A percentile compares a stretch with the other conserved stretches of the same genome.
These are phyloP conservation scores for Dendrothele bispora DNA, from an alignment of 768 basidiomycete species.

Conservation along the genomic window DNA sequence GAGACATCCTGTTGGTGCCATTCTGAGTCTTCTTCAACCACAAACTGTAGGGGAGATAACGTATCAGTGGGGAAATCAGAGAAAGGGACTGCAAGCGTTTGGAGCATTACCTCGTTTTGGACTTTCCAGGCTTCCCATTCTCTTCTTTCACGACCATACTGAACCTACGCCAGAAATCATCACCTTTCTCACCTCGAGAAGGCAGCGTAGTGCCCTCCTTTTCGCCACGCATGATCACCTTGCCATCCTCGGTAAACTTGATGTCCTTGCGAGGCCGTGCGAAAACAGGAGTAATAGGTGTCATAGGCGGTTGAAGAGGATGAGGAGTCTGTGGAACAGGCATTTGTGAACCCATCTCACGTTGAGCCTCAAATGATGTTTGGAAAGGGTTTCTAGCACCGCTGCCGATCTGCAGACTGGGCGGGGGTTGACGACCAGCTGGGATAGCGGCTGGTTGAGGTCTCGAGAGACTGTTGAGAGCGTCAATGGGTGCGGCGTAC, in stretches of 20 bases:
- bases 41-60: constrained; percentile 33
- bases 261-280: constrained; percentile 66
- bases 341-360: constrained; percentile 12
- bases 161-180: constrained; percentile 87
- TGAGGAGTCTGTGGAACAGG: constrained; percentile 58
- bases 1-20: constrained; percentile 50
- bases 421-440: constrained; percentile 26
- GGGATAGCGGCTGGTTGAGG: constrained; percentile 43
- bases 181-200: constrained; percentile 68
- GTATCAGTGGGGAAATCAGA: background rate
- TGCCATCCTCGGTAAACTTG: constrained; percentile 46
- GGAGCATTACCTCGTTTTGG: constrained; percentile 47
- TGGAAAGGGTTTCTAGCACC: constrained; percentile 27
- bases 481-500: constrained; percentile 69
- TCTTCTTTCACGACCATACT: constrained; percentile 80
- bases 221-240: constrained; percentile 66
- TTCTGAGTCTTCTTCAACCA: constrained; percentile 70
- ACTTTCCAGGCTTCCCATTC: constrained; percentile 32
- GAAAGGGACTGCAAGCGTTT: constrained; percentile 1
- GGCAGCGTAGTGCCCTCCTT: constrained; percentile 69
- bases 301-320: constrained; percentile 73
- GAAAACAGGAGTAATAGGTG: constrained; percentile 79
- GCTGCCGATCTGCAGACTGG: constrained; percentile 14
- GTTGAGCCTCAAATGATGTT: constrained; percentile 12
- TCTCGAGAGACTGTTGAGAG: constrained; percentile 57